Evolutionary conservation across 257 asterid species (phyloP), one percentile per base, ranked within the genome.

Genomic region (Nicotiana noctiflora): DNA sequence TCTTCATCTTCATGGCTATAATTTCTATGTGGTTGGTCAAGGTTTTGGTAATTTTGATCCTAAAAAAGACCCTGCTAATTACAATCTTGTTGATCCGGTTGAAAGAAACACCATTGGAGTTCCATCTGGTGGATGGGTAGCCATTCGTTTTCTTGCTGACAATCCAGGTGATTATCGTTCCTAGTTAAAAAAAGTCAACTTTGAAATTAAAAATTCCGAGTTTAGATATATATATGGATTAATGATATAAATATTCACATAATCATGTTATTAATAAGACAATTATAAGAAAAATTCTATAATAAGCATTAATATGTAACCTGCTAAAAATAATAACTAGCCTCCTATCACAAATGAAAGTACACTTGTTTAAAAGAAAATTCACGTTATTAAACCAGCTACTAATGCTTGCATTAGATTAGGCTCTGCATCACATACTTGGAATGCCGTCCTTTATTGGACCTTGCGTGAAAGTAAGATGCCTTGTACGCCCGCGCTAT

Each of bases 91-190:
- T n/a, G 96, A 93, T 46, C 96, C 97, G 0, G 92, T 85, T 11
- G 89, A 91, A 82, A 86, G 96, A 82, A 93, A 93, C 63, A 90
- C 96, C 0, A 7, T 87, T 49, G 89, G 85, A 29, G 88, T 89
- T 51, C 94, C 95, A 2, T 84, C 94, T 12, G 94, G 95, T 55
- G 95, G 94, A 18, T 93, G 98, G 95, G 90, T 84, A 0, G 93
- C 97, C 12, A 64, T 93, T 68, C 93, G 95, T 3, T 93, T 93
- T 84, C 82, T 80, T 27, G 91, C 98, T 0, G 95, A 93, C 32
- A 93, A 93, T 77, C 98, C 98, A 31, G 98, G 97, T 91, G 52
- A 23, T 70, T 80, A 46, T n/a, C 56, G 77, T 40, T 2, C 13
- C 14, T 34, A 8, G 11, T 10, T 55, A 59, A 5, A 14, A 63